These are phyloP conservation scores for Trichoderma polysporum DNA, from an alignment of 2,329 filamentous ascomycete genomes.

Conservation along the genomic window DNA sequence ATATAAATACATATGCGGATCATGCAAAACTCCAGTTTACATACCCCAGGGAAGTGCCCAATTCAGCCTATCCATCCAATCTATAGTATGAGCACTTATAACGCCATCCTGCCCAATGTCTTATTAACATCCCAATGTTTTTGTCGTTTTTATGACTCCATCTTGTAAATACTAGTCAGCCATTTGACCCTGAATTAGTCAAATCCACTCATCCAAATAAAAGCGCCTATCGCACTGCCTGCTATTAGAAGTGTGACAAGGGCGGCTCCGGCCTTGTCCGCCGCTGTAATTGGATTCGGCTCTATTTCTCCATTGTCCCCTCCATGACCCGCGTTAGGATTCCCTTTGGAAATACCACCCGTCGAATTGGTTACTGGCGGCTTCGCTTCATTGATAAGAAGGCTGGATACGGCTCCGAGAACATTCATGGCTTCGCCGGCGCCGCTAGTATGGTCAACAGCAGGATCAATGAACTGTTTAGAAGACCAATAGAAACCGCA, in stretches of 20 bases:
- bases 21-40: no score
- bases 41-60: no score
- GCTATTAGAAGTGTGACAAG: conserved; percentile 49
- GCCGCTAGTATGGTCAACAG: conserved; percentile 53
- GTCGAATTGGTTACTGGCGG: conserved; percentile 46
- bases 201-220: conserved; percentile 51
- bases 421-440: conserved; percentile 61
- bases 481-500: conserved; percentile 65
- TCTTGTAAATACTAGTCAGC: not conserved
- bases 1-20: not conserved
- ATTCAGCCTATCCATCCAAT: no score
- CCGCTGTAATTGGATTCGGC: conserved; percentile 39
- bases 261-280: conserved; percentile 49
- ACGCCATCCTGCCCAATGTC: not conserved
- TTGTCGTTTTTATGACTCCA: not conserved
- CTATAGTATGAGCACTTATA: not conserved
- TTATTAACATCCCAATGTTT: not conserved
- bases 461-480: conserved; percentile 45
- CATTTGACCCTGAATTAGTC: conserved; percentile 24
- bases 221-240: conserved; percentile 42
- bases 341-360: conserved; percentile 51
- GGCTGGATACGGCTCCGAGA: conserved; percentile 52
- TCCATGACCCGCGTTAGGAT: conserved; percentile 41
- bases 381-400: conserved; percentile 44
- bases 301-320: conserved; percentile 32